A percentile compares a stretch with the other conserved stretches of the same genome.
These are phyloP conservation scores for Grosmannia penicillata DNA, from an alignment of 2,329 filamentous ascomycete species.

Conservation along the genomic window DNA sequence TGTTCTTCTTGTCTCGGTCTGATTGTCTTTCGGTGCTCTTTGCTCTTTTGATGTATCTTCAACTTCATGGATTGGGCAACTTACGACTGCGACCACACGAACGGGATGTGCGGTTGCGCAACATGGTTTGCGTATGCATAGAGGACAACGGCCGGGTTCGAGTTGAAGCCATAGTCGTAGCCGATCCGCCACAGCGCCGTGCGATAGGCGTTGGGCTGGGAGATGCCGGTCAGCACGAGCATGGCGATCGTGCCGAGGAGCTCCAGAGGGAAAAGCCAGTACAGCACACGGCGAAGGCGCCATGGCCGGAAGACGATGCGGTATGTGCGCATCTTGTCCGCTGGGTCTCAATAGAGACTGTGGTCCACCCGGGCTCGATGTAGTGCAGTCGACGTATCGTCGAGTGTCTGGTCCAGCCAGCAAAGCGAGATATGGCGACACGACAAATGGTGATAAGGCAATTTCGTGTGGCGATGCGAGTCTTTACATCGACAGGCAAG, in stretches of 20 bases:
- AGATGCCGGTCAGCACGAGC: slow-evolving; percentile 57
- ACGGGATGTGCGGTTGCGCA: slow-evolving; percentile 43
- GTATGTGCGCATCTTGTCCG: slow-evolving; percentile 25
- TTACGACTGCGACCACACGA: slow-evolving; percentile 62
- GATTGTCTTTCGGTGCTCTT: too few relatives aligned
- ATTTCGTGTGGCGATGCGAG: too few relatives aligned
- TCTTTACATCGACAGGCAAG: too few relatives aligned
- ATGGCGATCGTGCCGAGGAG: slow-evolving; percentile 48
- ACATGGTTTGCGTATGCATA: slow-evolving; percentile 62
- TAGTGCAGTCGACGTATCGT: not conserved
- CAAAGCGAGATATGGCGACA: too few relatives aligned
- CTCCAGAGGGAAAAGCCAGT: slow-evolving; percentile 50
- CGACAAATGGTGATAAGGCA: too few relatives aligned
- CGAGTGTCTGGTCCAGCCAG: too few relatives aligned
- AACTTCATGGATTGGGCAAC: slow-evolving; percentile 18
- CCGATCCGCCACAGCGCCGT: slow-evolving; percentile 61
- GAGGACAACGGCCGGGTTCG: slow-evolving; percentile 51
- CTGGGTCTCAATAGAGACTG: not conserved
- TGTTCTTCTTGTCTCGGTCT: too few relatives aligned
- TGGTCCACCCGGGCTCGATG: not conserved
- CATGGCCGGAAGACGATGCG: slow-evolving; percentile 44
- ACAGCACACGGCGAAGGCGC: slow-evolving; percentile 43
- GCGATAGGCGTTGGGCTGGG: slow-evolving; percentile 58
- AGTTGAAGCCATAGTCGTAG: slow-evolving; percentile 57
- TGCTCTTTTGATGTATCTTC: slow-evolving; percentile 4